phyloP scores from a whole-genome alignment of 352 stramenopile genomes.

The Hyaloperonospora brassicae region DNA sequence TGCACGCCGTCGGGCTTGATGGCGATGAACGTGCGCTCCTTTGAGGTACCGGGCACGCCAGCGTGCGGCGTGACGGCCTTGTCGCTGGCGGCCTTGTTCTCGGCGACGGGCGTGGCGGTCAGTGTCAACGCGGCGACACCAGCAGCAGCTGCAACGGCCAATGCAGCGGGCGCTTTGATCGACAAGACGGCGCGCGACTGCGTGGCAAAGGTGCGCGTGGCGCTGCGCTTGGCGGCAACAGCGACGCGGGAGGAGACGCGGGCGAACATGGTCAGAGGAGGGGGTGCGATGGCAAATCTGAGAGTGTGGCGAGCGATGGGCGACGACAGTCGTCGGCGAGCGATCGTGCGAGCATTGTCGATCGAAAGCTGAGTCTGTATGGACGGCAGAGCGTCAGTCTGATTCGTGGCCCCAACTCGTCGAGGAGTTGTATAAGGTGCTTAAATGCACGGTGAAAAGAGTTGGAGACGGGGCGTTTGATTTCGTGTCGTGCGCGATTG shows the following conservation, averaged over 20 bases:
- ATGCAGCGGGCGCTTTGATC: conserved; percentile 26
- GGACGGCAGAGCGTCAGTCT: too few relatives aligned
- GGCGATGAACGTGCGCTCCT: conserved; percentile 92
- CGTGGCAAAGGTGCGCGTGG: conserved; percentile 44
- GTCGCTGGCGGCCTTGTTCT: conserved; percentile 39
- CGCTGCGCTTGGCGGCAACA: conserved; percentile 50
- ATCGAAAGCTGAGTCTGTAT: too few relatives aligned
- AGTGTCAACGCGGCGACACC: conserved; percentile 46
- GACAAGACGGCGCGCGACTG: conserved; percentile 34
- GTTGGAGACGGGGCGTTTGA: too few relatives aligned
- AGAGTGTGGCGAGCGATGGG: background rate
- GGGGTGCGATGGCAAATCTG: too few relatives aligned
- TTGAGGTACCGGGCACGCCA: conserved; percentile 85
- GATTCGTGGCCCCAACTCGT: too few relatives aligned
- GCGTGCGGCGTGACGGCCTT: conserved; percentile 41
- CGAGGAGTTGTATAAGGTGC: too few relatives aligned
- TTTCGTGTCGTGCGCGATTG: too few relatives aligned
- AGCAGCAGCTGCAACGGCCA: conserved; percentile 31
- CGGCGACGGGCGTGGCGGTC: conserved; percentile 28
- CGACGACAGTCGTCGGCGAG: too few relatives aligned
- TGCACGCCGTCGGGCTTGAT: conserved; percentile 94
- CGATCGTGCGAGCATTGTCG: too few relatives aligned
- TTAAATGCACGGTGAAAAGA: too few relatives aligned
- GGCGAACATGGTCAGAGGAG: conserved; percentile 41
- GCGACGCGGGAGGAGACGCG: conserved; percentile 59